Evolutionary conservation across 768 basidiomycete species (phyloP), one percentile per base, ranked within the genome.

Genomic region (Scleroderma bovista): DNA sequence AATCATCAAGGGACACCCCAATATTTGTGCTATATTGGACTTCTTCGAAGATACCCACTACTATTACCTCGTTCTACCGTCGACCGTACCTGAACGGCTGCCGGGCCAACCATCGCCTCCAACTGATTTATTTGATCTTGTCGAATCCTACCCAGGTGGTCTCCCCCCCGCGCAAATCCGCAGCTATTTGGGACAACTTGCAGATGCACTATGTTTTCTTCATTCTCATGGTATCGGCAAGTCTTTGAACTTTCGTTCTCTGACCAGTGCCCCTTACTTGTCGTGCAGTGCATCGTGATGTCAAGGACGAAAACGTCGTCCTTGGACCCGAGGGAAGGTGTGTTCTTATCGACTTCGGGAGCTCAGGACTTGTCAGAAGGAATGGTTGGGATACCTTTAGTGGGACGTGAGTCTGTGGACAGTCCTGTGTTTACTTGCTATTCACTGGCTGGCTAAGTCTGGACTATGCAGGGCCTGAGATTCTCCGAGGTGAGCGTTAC

Each of bases 41-140:
- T 99, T 95, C 66, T 98, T 97, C 64, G 95, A 98, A 67, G 95
- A 98, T 62, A 82, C 78, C 47, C 89, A 96, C 68, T 96, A 90
- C 64, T 99, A 98, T 66, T 96, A 97, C 67, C 79, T 97, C 60
- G 84, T 97, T 43, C 75, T 97, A 47, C 91, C 93, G 8, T 87
- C 80, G 10, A 80, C 82, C 24, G 80, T 80, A 11, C 83, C 84
- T 8, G 81, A 82, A 52, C 77, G 71, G 34, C 64, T 61, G 19
- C 76, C 78, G 3, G 70, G 75, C 56, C 72, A 79, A 52, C 73
- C 78, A 1, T 60, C 77, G 4, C 79, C 79, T 31, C 82, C 80
- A 5, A 86, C 78, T 47, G 95, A 99, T 70, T 78, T 99, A 3
- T 99, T 99, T 65, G 95, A 99, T 66, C 74, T 95, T 26, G 95